Conservation (phyloP, 768 basidiomycete species). For the Boletus rubropictus region DNA sequence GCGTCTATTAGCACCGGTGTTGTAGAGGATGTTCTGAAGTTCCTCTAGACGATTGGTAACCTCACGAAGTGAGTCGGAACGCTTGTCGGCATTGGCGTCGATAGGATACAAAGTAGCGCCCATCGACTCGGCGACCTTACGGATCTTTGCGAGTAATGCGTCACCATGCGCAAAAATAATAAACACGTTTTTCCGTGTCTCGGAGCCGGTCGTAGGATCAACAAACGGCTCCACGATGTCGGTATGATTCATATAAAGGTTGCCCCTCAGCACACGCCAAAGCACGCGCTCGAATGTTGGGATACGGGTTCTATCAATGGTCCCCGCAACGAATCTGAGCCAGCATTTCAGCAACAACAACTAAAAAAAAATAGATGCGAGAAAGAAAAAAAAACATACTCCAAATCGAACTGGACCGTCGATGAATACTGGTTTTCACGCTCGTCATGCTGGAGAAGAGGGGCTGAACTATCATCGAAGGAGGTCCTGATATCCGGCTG, state of each 20-base stretch:
- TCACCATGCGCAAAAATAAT: constrained; percentile 99
- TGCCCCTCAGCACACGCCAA: constrained; percentile 96
- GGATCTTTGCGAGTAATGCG: constrained; percentile 88
- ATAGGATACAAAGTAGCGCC: constrained; percentile 96
- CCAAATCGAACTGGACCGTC: constrained; percentile 74
- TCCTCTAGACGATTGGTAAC: constrained; percentile 88
- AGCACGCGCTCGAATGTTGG: constrained; percentile 94
- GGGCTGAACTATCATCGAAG: constrained; percentile 87
- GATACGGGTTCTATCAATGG: constrained; percentile 87
- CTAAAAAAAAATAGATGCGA: too few species aligned
- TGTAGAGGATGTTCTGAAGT: constrained; percentile 80
- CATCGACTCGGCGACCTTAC: constrained; percentile 98
- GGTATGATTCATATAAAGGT: constrained; percentile 98
- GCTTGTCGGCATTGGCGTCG: constrained; percentile 90
- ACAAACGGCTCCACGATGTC: constrained; percentile 92
- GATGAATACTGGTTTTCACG: constrained; percentile 58
- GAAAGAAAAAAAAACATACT: constrained; percentile 46
- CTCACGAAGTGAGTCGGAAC: constrained; percentile 82
- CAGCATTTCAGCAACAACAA: background rate
- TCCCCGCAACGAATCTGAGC: constrained; percentile 89
- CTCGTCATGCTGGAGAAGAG: constrained; percentile 88
- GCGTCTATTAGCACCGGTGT: constrained; percentile 79
- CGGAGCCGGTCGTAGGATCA: constrained; percentile 74
- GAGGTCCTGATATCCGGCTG: constrained; percentile 79
- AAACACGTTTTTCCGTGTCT: constrained; percentile 97